Base-by-base conservation (phyloP, 352 stramenopile species). In the Phytophthora multivora region DNA sequence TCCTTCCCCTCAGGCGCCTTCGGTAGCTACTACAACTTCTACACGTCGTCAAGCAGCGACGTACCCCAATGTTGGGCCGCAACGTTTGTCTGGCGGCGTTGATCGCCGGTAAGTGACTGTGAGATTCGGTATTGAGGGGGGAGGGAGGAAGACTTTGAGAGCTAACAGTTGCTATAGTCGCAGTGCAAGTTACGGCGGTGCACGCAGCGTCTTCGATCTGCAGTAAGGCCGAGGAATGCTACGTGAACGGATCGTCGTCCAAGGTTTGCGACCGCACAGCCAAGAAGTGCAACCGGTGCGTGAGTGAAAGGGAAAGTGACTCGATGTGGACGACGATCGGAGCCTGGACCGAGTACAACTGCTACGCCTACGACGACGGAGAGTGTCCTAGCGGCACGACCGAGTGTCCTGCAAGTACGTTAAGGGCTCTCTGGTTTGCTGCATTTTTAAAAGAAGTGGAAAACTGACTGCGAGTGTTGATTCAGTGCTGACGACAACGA, bases 191-290 rank as follows among this genome's bases (percentile, higher is more conserved):
- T 11, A 62, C 41, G 40, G 26, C 50, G 19, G 48, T 54, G 25
- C 49, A 66, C 13, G 62, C 64, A 11, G 63, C 46, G 16, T 66
- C 59, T 35, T 66, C 59, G 4, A 64, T 83, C n/a, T 84, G 74
- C 41, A 62, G 8, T 28, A 64, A 64, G 30, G 72, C 56, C 0
- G 51, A 77, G 19, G 70, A 75, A 41, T 87, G 77, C 64, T 81
- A 80, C 42, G 66, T 83, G 55, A 67, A 84, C 28, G 75, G 73
- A 18, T 70, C 49, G 25, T 64, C 63, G n/a, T 67, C 62, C 8
- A 83, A 78, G 51, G 63, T 76, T 12, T 88, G 79, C 59, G 51
- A 86, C 60, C 74, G 73, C 16, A 69, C 61, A 5, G 61, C 69
- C 39, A 69, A 68, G 38, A 74, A 64, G 31, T 88, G 79, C 51